phyloP scores from a whole-genome alignment of 345 rosid species.

The Kernera saxatilis region DNA sequence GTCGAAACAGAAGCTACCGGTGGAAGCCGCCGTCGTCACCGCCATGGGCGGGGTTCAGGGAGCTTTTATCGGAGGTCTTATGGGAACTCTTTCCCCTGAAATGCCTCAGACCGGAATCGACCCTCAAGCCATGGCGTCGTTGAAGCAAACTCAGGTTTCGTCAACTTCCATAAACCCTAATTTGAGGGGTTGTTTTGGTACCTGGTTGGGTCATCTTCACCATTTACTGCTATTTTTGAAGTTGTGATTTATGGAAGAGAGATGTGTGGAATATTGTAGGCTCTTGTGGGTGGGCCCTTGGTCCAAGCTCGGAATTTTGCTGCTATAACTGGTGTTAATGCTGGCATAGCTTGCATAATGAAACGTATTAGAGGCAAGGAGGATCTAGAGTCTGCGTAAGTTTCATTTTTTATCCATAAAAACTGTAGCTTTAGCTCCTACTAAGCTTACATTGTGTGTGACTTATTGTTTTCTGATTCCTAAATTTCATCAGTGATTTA shows the following conservation, averaged over 20 bases:
- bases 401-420: neutral
- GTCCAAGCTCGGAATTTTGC: constrained; percentile 97
- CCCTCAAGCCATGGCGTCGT: constrained; percentile 80
- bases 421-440: neutral
- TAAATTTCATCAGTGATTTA: neutral
- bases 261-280: constrained; percentile 36
- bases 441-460: neutral
- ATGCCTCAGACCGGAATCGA: constrained; percentile 46
- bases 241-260: neutral
- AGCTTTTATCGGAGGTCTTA: constrained; percentile 73
- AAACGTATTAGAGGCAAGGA: constrained; percentile 91
- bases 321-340: constrained; percentile 86
- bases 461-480: neutral
- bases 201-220: neutral
- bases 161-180: constrained; percentile 9
- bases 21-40: constrained; percentile 75
- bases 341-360: constrained; percentile 82
- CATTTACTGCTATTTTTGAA: neutral
- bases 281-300: constrained; percentile 81
- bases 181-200: neutral
- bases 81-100: constrained; percentile 69
- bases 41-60: constrained; percentile 73
- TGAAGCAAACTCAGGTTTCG: constrained; percentile 90
- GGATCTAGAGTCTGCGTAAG: constrained; percentile 85
- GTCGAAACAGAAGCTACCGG: constrained; percentile 63